Conservation (phyloP, 2,329 filamentous ascomycete species). For the Sphaerulina musiva region DNA sequence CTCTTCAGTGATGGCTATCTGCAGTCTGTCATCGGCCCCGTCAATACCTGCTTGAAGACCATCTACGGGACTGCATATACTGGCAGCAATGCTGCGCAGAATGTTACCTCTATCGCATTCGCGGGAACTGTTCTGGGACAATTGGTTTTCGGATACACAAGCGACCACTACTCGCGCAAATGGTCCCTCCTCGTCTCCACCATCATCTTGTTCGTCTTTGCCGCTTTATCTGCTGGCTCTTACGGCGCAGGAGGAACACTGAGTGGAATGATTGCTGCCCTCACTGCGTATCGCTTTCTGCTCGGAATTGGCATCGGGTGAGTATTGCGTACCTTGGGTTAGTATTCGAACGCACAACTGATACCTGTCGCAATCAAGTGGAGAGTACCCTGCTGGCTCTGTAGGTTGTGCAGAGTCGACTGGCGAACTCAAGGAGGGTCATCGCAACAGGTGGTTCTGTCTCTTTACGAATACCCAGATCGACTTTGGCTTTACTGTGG, state of each 20-base stretch:
- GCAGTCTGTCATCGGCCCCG: conserved; percentile 84
- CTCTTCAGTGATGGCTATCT: conserved; percentile 89
- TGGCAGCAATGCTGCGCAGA: conserved; percentile 61
- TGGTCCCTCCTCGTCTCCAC: conserved; percentile 77
- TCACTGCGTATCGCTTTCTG: conserved; percentile 81
- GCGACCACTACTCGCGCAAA: conserved; percentile 78
- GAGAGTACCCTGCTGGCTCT: conserved; percentile 75
- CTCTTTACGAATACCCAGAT: conserved; percentile 85
- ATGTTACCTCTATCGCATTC: conserved; percentile 71
- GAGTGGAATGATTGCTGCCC: conserved; percentile 66
- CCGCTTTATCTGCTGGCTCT: conserved; percentile 67
- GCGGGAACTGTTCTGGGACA: conserved; percentile 79
- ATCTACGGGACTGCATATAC: conserved; percentile 67
- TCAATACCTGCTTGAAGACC: conserved; percentile 64
- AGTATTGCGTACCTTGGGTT: conserved; percentile 8
- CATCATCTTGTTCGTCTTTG: conserved; percentile 76
- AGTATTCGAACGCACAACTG: conserved; percentile 30
- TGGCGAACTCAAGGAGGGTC: conserved; percentile 71
- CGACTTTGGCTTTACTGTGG: conserved; percentile 74
- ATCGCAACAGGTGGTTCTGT: conserved; percentile 73
- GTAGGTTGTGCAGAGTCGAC: conserved; percentile 80
- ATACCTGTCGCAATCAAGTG: conserved; percentile 18
- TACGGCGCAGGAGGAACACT: conserved; percentile 66
- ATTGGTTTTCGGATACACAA: conserved; percentile 71
- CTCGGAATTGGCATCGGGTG: conserved; percentile 46